These are phyloP conservation scores for Leishmania aethiopica DNA, from an alignment of 208 protist genomes.

Conservation along the genomic window DNA sequence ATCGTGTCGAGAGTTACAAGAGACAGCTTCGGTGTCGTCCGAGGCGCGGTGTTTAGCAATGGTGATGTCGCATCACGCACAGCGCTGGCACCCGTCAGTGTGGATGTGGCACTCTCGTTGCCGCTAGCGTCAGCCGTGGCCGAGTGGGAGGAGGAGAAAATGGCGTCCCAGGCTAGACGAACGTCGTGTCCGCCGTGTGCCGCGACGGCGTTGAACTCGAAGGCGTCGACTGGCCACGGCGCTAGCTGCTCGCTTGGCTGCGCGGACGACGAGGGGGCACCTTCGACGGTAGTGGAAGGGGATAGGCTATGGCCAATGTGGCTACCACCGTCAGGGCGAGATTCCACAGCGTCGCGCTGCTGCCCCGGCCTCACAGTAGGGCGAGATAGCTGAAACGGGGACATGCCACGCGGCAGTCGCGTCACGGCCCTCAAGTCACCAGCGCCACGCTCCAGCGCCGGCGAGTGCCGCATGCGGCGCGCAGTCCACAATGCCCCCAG, in stretches of 20 bases:
- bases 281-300: background rate
- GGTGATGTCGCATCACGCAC: background rate
- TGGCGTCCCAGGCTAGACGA: constrained; percentile 27
- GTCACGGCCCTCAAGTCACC: background rate
- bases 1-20: constrained; percentile 8
- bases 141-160: background rate
- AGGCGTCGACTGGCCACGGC: constrained; percentile 64
- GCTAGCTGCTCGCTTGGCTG: constrained; percentile 26
- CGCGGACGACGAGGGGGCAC: background rate
- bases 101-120: background rate
- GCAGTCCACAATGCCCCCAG: background rate
- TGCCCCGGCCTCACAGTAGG: background rate
- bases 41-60: background rate
- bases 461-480: background rate
- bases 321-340: background rate
- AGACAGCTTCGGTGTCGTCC: background rate
- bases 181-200: constrained; percentile 55
- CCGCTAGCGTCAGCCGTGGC: background rate
- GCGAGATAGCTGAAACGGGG: constrained; percentile 11
- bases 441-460: background rate
- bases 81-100: background rate
- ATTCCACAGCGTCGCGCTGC: background rate
- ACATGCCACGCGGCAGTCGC: constrained; percentile 26
- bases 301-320: background rate
- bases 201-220: constrained; percentile 69